A percentile compares a stretch with the other conserved stretches of the same genome.
Conservation (phyloP, 2,329 filamentous ascomycete species). For the Colletotrichum nymphaeae region DNA sequence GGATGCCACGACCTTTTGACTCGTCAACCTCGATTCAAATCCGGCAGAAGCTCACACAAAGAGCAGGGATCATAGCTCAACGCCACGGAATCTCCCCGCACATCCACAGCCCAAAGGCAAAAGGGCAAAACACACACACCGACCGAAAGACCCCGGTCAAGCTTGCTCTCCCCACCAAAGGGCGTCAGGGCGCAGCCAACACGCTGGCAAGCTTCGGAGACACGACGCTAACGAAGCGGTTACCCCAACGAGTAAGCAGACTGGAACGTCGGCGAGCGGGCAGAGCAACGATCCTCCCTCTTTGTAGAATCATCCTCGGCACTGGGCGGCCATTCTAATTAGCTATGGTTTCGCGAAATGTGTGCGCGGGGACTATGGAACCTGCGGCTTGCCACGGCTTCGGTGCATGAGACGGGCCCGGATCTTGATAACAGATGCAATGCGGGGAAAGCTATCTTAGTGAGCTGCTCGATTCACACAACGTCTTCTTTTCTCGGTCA, state of each 20-base stretch:
- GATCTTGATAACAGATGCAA: slow-evolving; percentile 16
- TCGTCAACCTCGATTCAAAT: neutral
- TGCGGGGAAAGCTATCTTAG: slow-evolving; percentile 23
- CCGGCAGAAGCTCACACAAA: neutral
- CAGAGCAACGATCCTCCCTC: neutral
- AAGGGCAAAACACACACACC: neutral
- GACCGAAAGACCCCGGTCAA: neutral
- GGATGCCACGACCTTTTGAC: neutral
- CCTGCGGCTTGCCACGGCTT: slow-evolving; percentile 25
- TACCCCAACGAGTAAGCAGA: slow-evolving; percentile 24
- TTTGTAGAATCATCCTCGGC: slow-evolving; percentile 4
- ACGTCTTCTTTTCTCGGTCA: neutral
- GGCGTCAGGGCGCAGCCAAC: neutral
- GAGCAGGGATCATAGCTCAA: slow-evolving; percentile 2
- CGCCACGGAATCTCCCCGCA: slow-evolving; percentile 14
- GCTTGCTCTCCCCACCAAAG: neutral
- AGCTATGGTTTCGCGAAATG: neutral
- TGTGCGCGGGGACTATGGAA: neutral
- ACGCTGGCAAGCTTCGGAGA: neutral
- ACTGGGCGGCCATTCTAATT: neutral
- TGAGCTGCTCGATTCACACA: neutral
- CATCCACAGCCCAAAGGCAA: neutral
- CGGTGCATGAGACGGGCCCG: slow-evolving; percentile 1
- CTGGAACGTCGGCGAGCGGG: slow-evolving; percentile 3
- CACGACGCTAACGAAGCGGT: slow-evolving; percentile 17